Evolutionary conservation across 1,139 yeast genomes (phyloP).

Genomic region (Debaryomyces nepalensis): DNA sequence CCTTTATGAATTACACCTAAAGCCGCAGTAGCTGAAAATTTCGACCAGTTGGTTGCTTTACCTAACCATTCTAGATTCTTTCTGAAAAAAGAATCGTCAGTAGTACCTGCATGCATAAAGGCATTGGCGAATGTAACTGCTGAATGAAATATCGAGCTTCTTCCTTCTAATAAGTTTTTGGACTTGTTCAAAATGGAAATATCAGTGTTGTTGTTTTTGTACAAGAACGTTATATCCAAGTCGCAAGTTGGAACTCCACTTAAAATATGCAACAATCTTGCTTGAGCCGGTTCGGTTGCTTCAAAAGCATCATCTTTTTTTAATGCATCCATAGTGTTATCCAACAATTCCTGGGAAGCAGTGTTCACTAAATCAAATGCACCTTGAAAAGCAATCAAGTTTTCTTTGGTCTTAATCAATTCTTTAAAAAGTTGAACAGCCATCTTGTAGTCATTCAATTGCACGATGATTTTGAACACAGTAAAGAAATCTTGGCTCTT

Average conservation of each 20-base stretch:
- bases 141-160: conserved; percentile 92
- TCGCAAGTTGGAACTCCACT: conserved; percentile 96
- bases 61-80: conserved; percentile 95
- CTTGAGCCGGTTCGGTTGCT: conserved; percentile 31
- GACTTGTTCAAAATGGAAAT: conserved; percentile 80
- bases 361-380: conserved; percentile 93
- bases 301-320: conserved; percentile 47
- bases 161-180: conserved; percentile 82
- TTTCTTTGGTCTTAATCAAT: conserved; percentile 48
- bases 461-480: conserved; percentile 84
- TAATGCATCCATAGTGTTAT: conserved; percentile 56
- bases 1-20: conserved; percentile 97
- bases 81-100: conserved; percentile 91
- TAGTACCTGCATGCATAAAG: conserved; percentile 94
- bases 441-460: conserved; percentile 73
- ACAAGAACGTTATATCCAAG: conserved; percentile 83
- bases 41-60: conserved; percentile 97
- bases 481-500: conserved; percentile 78
- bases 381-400: conserved; percentile 80
- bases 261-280: conserved; percentile 67
- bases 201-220: conserved; percentile 88
- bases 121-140: conserved; percentile 97
- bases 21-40: conserved; percentile 97
- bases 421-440: conserved; percentile 72
- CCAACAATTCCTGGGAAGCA: conserved; percentile 90